Base-by-base conservation (phyloP, 1,139 yeast species). In the Blastobotrys aristatus region DNA sequence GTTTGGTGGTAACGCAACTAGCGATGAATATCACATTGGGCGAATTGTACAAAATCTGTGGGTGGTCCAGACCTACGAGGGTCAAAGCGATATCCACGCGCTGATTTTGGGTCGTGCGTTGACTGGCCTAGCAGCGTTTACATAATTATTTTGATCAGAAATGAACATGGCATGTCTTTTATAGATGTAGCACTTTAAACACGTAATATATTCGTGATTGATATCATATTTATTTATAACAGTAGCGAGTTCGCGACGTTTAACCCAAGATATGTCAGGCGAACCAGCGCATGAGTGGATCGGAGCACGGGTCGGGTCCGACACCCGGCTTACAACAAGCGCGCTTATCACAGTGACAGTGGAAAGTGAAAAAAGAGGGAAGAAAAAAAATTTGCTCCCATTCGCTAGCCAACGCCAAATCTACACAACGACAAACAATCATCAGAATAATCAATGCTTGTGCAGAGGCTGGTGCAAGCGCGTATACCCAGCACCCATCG, bases 11-110 rank as follows among this genome's bases (percentile, higher is more conserved):
- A 71, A 71, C 48, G 75, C 70, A 24, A 62, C 70, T 8, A 60
- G 70, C 44, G 75, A 71, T 50, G 75, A 71, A 59, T 71, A 71
- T 54, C 72, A 68, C 46, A 70, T 71, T 53, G 72, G 71, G 14
- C 60, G 75, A 46, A 69, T 71, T 47, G 70, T 72, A 6, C 69
- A 67, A 47, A 71, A 71, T 55, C 58, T 71, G 50, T 71, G 67
- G 59, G 73, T 71, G 7, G 74, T 69, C 14, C 75, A 71, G 57
- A 70, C 74, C 24, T 70, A 70, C 50, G 75, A 71, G 57, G 75
- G 75, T 32, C 75, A 71, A 53, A 66, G 72, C 50, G 75, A 71
- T 51, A 71, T 71, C 48, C 75, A 71, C 52, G 72, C 51, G 5
- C 59, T 71, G 41, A 70, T 70, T 35, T 59, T 71, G 16, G 75